These are phyloP conservation scores for Teratosphaeria destructans DNA, from an alignment of 2,329 filamentous ascomycete species.

Conservation along the genomic window DNA sequence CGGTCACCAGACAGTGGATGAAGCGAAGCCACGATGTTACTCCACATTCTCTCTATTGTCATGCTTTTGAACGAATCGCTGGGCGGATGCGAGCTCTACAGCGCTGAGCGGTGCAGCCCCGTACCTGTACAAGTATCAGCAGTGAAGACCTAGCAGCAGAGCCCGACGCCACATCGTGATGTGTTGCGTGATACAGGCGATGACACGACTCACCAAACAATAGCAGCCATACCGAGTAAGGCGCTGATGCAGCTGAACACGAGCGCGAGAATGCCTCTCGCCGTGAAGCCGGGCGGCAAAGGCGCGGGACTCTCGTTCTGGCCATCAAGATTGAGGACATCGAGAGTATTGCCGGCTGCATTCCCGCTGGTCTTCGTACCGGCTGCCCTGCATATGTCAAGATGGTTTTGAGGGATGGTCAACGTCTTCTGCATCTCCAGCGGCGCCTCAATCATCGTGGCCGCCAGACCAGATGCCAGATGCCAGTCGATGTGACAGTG, in stretches of 20 bases:
- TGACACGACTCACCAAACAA: slow-evolving; percentile 51
- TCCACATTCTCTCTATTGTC: not conserved
- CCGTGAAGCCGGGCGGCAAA: slow-evolving; percentile 60
- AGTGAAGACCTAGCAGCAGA: not conserved
- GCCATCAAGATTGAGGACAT: slow-evolving; percentile 54
- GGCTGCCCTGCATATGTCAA: slow-evolving; percentile 46
- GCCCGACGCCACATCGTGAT: slow-evolving; percentile 1
- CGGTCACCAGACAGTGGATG: not conserved
- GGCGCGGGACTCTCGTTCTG: slow-evolving; percentile 45
- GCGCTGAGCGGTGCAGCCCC: slow-evolving; percentile 21
- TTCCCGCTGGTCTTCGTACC: slow-evolving; percentile 52
- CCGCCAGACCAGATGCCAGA: slow-evolving; percentile 40
- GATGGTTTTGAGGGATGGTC: slow-evolving; percentile 52
- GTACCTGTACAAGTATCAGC: slow-evolving; percentile 21
- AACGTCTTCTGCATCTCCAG: slow-evolving; percentile 50
- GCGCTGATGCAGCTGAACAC: slow-evolving; percentile 62
- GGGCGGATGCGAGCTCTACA: slow-evolving; percentile 16
- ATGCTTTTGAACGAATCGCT: slow-evolving; percentile 14
- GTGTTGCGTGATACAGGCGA: not conserved
- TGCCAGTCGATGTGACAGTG: slow-evolving; percentile 45
- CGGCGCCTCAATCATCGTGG: slow-evolving; percentile 42
- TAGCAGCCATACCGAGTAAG: slow-evolving; percentile 55
- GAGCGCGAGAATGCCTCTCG: slow-evolving; percentile 61
- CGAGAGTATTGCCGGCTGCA: slow-evolving; percentile 58
- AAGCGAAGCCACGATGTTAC: not conserved